Percentiles rank a stretch among this genome's conserved stretches.
phyloP scores from a whole-genome alignment of 345 rosid species.

The Gossypium thurberi region DNA sequence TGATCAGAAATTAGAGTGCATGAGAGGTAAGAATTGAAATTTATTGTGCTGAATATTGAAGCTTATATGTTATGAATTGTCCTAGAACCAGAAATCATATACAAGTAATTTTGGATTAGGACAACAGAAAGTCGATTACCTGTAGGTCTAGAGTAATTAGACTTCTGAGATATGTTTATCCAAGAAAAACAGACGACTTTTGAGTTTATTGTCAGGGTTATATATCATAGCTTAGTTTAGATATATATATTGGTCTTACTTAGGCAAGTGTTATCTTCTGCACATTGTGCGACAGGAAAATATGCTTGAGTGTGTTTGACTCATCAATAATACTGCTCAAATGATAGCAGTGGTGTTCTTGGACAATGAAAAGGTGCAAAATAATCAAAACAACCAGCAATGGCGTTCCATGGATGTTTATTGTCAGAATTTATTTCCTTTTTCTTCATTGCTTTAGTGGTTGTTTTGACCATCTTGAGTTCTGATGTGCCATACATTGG shows the following conservation, averaged over 20 bases:
- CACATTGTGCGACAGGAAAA: background rate
- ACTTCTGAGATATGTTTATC: background rate
- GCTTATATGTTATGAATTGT: background rate
- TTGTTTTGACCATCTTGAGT: background rate
- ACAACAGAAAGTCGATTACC: background rate
- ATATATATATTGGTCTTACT: background rate
- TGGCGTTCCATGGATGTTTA: too few species aligned
- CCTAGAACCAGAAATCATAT: background rate
- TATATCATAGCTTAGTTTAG: background rate
- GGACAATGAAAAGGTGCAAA: too few species aligned
- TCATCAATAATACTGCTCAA: background rate
- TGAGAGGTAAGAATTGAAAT: slow-evolving; percentile 6
- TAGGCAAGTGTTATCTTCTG: background rate
- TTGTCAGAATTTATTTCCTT: background rate
- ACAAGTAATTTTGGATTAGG: background rate
- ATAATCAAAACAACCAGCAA: too few species aligned
- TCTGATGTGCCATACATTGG: background rate
- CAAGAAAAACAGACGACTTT: background rate
- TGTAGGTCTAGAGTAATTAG: background rate
- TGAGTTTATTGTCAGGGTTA: background rate
- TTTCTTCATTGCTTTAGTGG: background rate
- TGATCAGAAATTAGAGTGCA: slow-evolving; percentile 12
- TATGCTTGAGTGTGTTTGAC: background rate
- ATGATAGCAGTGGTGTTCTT: background rate
- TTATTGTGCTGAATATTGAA: background rate